These are phyloP conservation scores for Euclidium syriacum DNA, from an alignment of 345 rosid species.

Conservation along the genomic window DNA sequence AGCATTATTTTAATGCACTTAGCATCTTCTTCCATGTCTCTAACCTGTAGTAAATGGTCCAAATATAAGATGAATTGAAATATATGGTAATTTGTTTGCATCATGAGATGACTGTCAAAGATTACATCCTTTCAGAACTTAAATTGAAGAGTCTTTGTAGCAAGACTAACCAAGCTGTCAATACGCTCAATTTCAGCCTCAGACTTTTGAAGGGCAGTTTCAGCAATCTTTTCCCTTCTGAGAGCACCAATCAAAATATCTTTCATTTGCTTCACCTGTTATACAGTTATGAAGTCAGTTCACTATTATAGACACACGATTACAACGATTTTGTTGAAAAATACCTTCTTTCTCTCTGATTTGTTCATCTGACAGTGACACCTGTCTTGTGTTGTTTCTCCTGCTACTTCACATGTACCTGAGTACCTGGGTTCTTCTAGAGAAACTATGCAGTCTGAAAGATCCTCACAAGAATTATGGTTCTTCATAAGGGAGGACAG, in stretches of 20 bases:
- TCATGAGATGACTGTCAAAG: slow-evolving; percentile 6
- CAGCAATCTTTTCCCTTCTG: slow-evolving; percentile 67
- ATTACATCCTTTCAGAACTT: slow-evolving; percentile 2
- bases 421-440: slow-evolving; percentile 37
- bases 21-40: slow-evolving; percentile 59
- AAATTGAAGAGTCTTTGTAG: slow-evolving; percentile 4
- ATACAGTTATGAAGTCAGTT: slow-evolving; percentile 16
- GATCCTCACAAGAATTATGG: slow-evolving; percentile 39
- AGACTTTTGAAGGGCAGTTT: slow-evolving; percentile 41
- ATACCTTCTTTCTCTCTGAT: slow-evolving; percentile 42
- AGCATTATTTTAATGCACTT: slow-evolving; percentile 45
- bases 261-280: slow-evolving; percentile 41
- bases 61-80: slow-evolving; percentile 15
- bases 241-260: slow-evolving; percentile 48
- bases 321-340: slow-evolving; percentile 2
- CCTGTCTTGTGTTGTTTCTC: slow-evolving; percentile 30
- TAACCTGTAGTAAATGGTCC: slow-evolving; percentile 46
- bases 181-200: slow-evolving; percentile 59
- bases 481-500: slow-evolving; percentile 56
- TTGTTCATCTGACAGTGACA: slow-evolving; percentile 26
- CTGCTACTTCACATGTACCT: slow-evolving; percentile 24
- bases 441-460: slow-evolving; percentile 28
- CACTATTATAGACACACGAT: slow-evolving; percentile 5
- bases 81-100: background rate
- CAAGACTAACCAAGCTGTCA: slow-evolving; percentile 51